Evolutionary conservation across 2,329 filamentous ascomycete genomes (phyloP).

Genomic region (Colletotrichum noveboracense): DNA sequence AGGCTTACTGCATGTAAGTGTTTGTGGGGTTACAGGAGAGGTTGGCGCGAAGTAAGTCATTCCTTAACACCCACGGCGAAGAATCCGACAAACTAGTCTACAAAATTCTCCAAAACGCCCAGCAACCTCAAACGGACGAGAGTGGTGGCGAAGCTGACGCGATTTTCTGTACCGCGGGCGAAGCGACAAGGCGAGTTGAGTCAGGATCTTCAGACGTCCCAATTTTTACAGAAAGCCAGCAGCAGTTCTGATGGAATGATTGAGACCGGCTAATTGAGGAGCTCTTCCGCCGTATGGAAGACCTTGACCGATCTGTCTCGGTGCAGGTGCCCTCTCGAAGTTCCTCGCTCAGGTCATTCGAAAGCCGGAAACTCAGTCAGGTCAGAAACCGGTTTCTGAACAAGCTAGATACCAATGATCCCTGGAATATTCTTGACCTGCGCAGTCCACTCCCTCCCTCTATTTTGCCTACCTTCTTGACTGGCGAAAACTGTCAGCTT

Average conservation of each 20-base stretch:
- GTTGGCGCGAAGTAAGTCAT: not conserved
- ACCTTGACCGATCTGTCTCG: no score
- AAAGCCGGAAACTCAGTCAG: conserved; percentile 5
- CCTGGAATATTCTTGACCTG: not conserved
- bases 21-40: not conserved
- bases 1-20: not conserved
- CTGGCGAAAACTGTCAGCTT: conserved; percentile 13
- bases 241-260: conserved; percentile 20
- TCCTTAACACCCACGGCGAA: no score
- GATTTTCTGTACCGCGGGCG: not conserved
- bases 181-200: conserved; percentile 19
- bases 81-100: no score
- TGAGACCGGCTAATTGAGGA: conserved; percentile 10
- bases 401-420: not conserved
- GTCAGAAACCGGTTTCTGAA: conserved; percentile 12
- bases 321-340: no score
- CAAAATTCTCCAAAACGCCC: no score
- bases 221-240: conserved; percentile 20
- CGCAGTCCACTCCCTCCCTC: conserved; percentile 2
- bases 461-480: conserved; percentile 7
- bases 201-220: conserved; percentile 9
- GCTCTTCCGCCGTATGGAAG: conserved; percentile 1
- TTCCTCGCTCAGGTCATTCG: not conserved
- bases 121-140: not conserved
- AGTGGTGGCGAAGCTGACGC: not conserved